Percentiles rank a stretch among this genome's conserved stretches.
Evolutionary conservation across 116 monocot species (phyloP).

Genomic region (Posidonia oceanica): DNA sequence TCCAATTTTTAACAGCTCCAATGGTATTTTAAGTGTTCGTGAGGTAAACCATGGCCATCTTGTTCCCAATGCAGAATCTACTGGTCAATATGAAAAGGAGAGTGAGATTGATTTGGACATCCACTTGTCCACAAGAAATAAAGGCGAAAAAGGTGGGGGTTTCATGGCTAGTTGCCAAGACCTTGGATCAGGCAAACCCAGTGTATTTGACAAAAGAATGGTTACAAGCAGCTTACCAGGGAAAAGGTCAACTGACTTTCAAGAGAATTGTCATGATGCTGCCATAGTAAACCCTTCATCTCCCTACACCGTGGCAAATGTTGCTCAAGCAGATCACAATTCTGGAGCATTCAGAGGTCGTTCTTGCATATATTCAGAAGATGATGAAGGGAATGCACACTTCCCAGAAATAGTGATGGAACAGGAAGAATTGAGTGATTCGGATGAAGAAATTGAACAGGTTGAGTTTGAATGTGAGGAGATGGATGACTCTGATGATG

Average conservation of each 20-base stretch:
- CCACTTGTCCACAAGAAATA: slow-evolving; percentile 30
- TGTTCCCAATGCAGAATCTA: slow-evolving; percentile 11
- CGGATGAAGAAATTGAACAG: slow-evolving; percentile 75
- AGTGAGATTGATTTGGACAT: slow-evolving; percentile 75
- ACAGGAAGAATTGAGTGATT: slow-evolving; percentile 97
- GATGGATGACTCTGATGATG: slow-evolving; percentile 92
- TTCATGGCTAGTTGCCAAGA: slow-evolving; percentile 3
- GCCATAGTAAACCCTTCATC: slow-evolving; percentile 5
- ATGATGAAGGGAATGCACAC: slow-evolving; percentile 29
- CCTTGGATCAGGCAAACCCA: slow-evolving; percentile 10
- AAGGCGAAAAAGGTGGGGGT: slow-evolving; percentile 9
- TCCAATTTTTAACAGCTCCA: neutral
- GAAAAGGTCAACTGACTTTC: neutral
- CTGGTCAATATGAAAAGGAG: slow-evolving; percentile 24
- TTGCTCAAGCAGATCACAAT: neutral
- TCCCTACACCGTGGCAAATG: slow-evolving; percentile 7
- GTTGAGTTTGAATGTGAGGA: slow-evolving; percentile 93
- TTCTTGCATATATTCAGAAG: slow-evolving; percentile 7
- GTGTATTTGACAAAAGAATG: slow-evolving; percentile 6
- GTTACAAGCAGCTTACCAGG: neutral
- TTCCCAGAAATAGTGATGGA: slow-evolving; percentile 84
- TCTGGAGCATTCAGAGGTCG: neutral
- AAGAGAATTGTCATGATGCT: slow-evolving; percentile 13
- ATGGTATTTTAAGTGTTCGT: slow-evolving; percentile 11
- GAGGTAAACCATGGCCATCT: slow-evolving; percentile 8